Evolutionary conservation across 139 green algal species (phyloP).

Genomic region (Coelastrella sp.): DNA sequence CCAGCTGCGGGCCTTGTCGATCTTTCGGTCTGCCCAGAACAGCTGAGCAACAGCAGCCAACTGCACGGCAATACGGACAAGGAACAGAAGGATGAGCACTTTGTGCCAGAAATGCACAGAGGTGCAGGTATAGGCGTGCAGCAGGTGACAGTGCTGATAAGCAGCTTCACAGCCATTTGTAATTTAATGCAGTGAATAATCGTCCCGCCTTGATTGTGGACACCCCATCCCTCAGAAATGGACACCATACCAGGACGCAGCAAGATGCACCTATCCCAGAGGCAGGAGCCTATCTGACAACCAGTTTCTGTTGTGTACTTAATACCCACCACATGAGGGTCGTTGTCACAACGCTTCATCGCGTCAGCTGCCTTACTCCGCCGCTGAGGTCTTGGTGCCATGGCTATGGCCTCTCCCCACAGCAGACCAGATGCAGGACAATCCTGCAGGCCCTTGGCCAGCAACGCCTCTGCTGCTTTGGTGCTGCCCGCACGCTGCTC

Average conservation of each 20-base stretch:
- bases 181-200: too few species aligned
- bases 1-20: conserved; percentile 58
- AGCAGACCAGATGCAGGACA: conserved; percentile 89
- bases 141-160: not conserved
- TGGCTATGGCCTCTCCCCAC: conserved; percentile 88
- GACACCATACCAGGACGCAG: too few species aligned
- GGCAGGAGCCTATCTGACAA: too few species aligned
- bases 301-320: too few species aligned
- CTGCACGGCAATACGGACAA: not conserved
- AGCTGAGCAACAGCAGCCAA: conserved; percentile 86
- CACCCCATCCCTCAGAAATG: too few species aligned
- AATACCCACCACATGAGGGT: conserved; percentile 49
- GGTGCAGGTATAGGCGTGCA: not conserved
- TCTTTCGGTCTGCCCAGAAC: conserved; percentile 94
- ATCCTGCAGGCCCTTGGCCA: conserved; percentile 95
- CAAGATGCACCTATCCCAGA: too few species aligned
- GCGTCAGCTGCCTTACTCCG: conserved; percentile 89
- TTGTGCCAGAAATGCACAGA: not conserved
- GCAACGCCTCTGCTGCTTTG: conserved; percentile 85
- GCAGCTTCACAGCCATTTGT: not conserved
- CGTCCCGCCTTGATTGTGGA: too few species aligned
- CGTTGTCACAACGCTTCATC: conserved; percentile 92
- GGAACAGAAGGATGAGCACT: not conserved
- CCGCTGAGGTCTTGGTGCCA: conserved; percentile 88
- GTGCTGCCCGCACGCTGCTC: conserved; percentile 83